Evolutionary conservation across 352 stramenopile species (phyloP).

Genomic region (Elongisporangium prolatum): DNA sequence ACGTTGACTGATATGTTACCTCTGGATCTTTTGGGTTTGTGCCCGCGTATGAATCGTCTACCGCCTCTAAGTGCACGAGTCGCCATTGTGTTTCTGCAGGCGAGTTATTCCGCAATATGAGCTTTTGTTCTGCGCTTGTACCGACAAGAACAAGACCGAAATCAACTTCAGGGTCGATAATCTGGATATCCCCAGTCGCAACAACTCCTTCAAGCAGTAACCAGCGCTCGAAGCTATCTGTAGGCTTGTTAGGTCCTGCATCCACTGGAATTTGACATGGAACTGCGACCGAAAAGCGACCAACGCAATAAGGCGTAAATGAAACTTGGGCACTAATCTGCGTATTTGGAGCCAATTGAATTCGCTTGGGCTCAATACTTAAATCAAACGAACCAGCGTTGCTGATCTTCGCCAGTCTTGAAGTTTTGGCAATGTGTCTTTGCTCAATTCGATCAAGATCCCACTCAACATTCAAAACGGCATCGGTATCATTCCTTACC

Average conservation of each 20-base stretch:
- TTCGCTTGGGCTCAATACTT: background rate
- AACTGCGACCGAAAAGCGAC: constrained; percentile 40
- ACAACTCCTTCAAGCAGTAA: constrained; percentile 50
- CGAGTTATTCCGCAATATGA: constrained; percentile 28
- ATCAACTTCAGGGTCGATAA: constrained; percentile 52
- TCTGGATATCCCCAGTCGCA: constrained; percentile 29
- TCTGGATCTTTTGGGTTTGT: background rate
- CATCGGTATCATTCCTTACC: constrained; percentile 27
- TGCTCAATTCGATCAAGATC: constrained; percentile 8
- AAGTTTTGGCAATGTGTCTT: background rate
- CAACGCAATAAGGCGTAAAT: constrained; percentile 39
- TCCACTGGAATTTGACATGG: constrained; percentile 27
- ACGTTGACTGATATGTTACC: background rate
- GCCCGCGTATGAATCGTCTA: background rate
- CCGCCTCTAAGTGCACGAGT: constrained; percentile 38
- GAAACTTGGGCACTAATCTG: constrained; percentile 15
- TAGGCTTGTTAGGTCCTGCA: background rate
- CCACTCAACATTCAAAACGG: constrained; percentile 27
- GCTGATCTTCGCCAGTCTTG: background rate
- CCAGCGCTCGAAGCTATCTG: constrained; percentile 34
- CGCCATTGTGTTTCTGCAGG: constrained; percentile 30
- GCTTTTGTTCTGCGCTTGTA: constrained; percentile 27
- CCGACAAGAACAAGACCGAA: constrained; percentile 72
- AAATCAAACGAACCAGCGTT: background rate
- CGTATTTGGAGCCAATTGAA: constrained; percentile 11